Conservation (phyloP, 163 green algal genomes). For the Scenedesmus sp. region DNA sequence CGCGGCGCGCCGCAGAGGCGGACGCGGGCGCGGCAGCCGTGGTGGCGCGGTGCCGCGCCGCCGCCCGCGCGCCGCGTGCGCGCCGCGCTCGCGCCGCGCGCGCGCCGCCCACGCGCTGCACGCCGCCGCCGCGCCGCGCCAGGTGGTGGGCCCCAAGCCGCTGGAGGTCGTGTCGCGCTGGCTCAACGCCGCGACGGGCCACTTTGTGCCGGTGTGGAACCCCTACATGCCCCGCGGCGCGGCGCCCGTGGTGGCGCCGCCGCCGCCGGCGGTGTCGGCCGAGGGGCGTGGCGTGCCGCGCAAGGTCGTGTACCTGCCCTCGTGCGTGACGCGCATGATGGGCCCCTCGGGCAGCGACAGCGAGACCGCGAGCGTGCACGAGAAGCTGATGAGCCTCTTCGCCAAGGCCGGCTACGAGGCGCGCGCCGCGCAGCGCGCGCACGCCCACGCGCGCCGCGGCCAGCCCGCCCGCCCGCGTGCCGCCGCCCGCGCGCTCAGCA, state of each 20-base stretch:
- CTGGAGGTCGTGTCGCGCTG: constrained; percentile 72
- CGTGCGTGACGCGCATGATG: constrained; percentile 98
- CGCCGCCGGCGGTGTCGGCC: not conserved
- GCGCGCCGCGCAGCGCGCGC: too few relatives aligned
- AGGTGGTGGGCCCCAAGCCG: constrained; percentile 74
- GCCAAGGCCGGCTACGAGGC: constrained; percentile 87
- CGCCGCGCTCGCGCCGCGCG: too few relatives aligned
- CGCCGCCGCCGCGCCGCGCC: too few relatives aligned
- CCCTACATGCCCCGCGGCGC: constrained; percentile 92
- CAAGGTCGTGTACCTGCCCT: constrained; percentile 94
- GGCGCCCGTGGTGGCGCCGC: constrained; percentile 47
- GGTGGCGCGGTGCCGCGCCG: too few relatives aligned
- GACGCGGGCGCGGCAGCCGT: too few relatives aligned
- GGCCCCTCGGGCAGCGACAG: constrained; percentile 79
- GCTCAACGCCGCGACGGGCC: constrained; percentile 50
- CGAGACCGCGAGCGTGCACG: constrained; percentile 81
- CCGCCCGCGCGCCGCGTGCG: too few relatives aligned
- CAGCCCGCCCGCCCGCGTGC: too few relatives aligned
- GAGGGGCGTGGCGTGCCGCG: constrained; percentile 54
- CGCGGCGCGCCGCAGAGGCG: not conserved
- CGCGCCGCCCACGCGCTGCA: too few relatives aligned
- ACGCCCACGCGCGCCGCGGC: too few relatives aligned
- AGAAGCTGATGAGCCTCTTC: constrained; percentile 80
- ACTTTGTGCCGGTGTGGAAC: constrained; percentile 93
- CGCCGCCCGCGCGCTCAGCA: not conserved